Base-by-base conservation (phyloP, 805 yeast genomes). In the Pichia paraexigua region DNA sequence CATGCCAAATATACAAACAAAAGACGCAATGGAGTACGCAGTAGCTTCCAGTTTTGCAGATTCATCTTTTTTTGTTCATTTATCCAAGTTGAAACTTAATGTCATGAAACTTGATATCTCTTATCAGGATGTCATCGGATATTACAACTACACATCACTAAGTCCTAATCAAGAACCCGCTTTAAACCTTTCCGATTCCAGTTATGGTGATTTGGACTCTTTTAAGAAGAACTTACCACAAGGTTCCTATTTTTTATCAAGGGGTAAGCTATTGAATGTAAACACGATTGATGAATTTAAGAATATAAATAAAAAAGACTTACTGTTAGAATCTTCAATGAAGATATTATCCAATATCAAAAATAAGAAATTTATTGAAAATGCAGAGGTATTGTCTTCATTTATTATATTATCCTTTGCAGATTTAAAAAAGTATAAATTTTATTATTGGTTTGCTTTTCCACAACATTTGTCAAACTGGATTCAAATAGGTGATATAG, bases 271-370 rank as follows among this genome's bases (percentile, higher is more conserved):
- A 17, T 52, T 68, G 43, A 90, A 90, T 63, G 78, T 82, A 45
- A 94, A 94, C 66, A 88, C 96, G 0, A 72, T 90, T 35, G 97
- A 92, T 58, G 90, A 87, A 56, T 94, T 94, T 69, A 88, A 85
- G 61, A 66, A 65, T 20, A 58, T 80, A 0, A 85, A 88, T 61
- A 94, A 92, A 66, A 72, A 73, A 24, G 64, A 68, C 5, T 74
- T 85, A 51, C 60, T 91, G n/a, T 67, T 68, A 25, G 63, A 67
- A 0, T 65, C 72, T 24, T 81, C 75, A 2, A n/a, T 35, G 7
- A 11, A 49, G 28, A 54, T 57, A 6, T 58, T 37, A 49, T 56
- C 57, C 11, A 62, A 56, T 8, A 72, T 76, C 10, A 47, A 51
- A 12, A 64, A 71, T 17, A 68, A 68, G 28, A 56, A 65, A 0